These are phyloP conservation scores for Trypanosoma boissoni DNA, from an alignment of 208 protist genomes.

Conservation along the genomic window DNA sequence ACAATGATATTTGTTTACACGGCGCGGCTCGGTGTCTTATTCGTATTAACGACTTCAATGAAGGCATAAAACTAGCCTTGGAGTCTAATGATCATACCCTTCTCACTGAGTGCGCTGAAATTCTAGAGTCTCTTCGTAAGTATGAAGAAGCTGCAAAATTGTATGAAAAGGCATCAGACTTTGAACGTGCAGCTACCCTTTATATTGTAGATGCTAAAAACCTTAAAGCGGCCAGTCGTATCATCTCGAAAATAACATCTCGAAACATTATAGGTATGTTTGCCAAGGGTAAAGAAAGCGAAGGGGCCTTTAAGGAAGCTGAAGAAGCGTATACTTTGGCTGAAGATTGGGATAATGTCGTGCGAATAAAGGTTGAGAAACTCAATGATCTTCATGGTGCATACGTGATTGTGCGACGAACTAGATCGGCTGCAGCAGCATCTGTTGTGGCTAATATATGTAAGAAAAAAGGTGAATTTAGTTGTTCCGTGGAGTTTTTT, in stretches of 20 bases:
- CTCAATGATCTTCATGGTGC: slow-evolving; percentile 93
- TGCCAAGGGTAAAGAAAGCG: slow-evolving; percentile 83
- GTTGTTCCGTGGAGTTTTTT: slow-evolving; percentile 95
- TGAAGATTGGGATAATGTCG: slow-evolving; percentile 95
- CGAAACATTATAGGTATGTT: slow-evolving; percentile 94
- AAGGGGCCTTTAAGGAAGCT: slow-evolving; percentile 91
- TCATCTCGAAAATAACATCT: slow-evolving; percentile 89
- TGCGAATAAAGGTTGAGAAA: slow-evolving; percentile 94
- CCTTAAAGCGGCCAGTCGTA: slow-evolving; percentile 75
- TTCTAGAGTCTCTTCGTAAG: slow-evolving; percentile 92
- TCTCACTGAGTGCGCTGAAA: slow-evolving; percentile 89
- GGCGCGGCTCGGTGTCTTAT: slow-evolving; percentile 89
- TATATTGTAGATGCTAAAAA: slow-evolving; percentile 94
- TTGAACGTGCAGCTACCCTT: slow-evolving; percentile 92
- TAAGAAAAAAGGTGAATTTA: slow-evolving; percentile 78
- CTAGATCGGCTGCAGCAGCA: slow-evolving; percentile 90
- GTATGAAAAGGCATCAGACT: slow-evolving; percentile 91
- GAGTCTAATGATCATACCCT: slow-evolving; percentile 65
- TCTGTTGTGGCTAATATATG: slow-evolving; percentile 92
- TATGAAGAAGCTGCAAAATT: slow-evolving; percentile 93
- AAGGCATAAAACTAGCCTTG: slow-evolving; percentile 83
- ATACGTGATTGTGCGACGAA: slow-evolving; percentile 94
- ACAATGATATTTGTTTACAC: slow-evolving; percentile 82
- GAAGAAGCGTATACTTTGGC: slow-evolving; percentile 91
- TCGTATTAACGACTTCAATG: slow-evolving; percentile 78